Conservation (phyloP, 208 protist genomes). For the Leishmania aethiopica region DNA sequence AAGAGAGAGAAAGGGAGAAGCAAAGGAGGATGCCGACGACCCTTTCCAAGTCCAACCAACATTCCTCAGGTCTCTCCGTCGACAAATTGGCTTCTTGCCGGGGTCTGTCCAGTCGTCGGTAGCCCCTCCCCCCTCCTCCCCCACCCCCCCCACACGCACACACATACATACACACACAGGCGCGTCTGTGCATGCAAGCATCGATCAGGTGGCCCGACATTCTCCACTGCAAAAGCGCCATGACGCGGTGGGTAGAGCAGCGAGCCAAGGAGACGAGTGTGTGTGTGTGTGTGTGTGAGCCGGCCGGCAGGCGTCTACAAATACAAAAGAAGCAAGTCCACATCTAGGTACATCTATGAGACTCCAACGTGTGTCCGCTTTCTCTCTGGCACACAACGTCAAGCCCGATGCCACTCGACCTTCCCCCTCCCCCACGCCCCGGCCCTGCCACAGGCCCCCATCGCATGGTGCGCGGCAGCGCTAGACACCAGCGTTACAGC, state of each 20-base stretch:
- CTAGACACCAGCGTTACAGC: background rate
- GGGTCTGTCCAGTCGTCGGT: background rate
- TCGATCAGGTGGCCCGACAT: background rate
- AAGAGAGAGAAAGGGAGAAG: background rate
- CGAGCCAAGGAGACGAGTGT: background rate
- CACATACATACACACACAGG: background rate
- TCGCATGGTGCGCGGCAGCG: background rate
- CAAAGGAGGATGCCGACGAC: background rate
- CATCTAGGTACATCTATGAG: background rate
- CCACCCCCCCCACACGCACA: too few relatives aligned
- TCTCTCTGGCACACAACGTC: background rate
- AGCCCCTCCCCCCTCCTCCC: background rate
- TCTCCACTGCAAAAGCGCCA: background rate
- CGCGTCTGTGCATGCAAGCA: background rate
- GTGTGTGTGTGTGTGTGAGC: background rate
- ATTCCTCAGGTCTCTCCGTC: background rate
- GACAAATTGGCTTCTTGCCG: background rate
- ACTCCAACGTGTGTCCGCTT: background rate
- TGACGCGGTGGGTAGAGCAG: background rate
- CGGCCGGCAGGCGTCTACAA: background rate
- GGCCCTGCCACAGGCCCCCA: background rate
- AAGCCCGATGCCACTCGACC: background rate
- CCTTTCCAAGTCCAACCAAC: background rate
- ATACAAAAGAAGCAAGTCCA: background rate
- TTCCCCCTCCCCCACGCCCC: background rate